Base-by-base conservation (phyloP, 352 stramenopile genomes). In the Phytopythium chamaehyphon region DNA sequence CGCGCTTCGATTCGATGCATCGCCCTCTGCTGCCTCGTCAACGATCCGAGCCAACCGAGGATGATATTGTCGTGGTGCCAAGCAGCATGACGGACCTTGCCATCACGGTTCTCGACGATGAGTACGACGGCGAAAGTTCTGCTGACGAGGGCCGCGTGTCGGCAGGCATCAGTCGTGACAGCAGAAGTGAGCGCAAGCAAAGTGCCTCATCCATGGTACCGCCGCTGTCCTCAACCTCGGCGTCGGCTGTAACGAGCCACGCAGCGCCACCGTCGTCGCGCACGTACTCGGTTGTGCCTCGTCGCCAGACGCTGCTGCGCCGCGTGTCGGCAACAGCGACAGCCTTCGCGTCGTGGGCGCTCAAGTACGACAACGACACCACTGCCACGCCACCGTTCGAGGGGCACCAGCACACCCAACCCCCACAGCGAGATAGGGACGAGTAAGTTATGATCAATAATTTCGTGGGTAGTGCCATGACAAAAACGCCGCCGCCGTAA, bases 51-150 rank as follows among this genome's bases (percentile, higher is more conserved):
- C 53, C 57, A 15, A 57, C 47, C 22, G 65, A 64, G 18, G 61
- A 80, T n/a, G 58, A 76, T 16, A 36, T 80, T 15, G 66, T 80
- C 15, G 51, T 71, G 7, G 26, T 80, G 6, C 50, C 66, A 53
- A 47, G 42, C 14, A 55, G 72, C 16, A 43, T 26, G 2, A 26
- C 49, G n/a, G 45, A 61, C 35, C 38, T 47, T 19, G n/a, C 24
- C 1, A 46, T 55, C 14, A 52, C 53, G 28, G 47, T 52, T 43
- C 54, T 67, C 12, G 51, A 61, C 26, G 44, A 69, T 21, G 39
- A 66, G 33, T 50, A 73, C 16, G 48, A 62, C 11, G 57, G 64
- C 36, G 36, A 70, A 10, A 52, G 46, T 31, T 43, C 46, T 31
- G 39, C 46, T 21, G 59, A 61, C 12, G 61, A 66, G 7, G 55